Percentiles rank a stretch among this genome's conserved stretches.
Conservation (phyloP, 2,329 filamentous ascomycete genomes). For the Neonectria sp. region DNA sequence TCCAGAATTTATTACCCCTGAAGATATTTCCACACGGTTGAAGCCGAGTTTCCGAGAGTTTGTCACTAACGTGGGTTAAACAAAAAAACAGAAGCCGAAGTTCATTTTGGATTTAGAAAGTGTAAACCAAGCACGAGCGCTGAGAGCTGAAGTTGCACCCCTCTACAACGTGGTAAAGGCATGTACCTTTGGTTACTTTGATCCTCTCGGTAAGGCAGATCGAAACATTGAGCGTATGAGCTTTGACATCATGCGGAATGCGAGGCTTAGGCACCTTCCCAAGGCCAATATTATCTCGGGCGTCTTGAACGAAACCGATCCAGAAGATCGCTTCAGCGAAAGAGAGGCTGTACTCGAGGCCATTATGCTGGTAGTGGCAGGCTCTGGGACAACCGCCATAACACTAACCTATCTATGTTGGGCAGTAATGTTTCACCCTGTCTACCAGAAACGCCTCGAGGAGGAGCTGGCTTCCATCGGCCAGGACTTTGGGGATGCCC, state of each 20-base stretch:
- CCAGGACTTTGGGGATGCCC: constrained; percentile 38
- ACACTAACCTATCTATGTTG: constrained; percentile 63
- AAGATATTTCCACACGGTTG: background rate
- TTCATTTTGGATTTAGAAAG: background rate
- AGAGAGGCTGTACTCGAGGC: constrained; percentile 45
- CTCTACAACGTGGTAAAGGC: background rate
- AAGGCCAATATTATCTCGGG: constrained; percentile 8
- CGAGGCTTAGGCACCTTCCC: background rate
- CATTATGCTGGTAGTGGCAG: constrained; percentile 60
- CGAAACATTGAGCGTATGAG: background rate
- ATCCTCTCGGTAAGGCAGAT: constrained; percentile 2
- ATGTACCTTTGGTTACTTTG: background rate
- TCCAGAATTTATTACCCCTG: background rate
- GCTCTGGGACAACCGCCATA: constrained; percentile 64
- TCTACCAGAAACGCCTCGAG: background rate
- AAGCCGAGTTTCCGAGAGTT: background rate
- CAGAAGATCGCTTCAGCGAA: constrained; percentile 4
- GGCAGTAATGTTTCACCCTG: constrained; percentile 34
- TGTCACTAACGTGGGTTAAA: background rate
- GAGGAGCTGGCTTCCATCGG: background rate
- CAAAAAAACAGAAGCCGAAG: background rate
- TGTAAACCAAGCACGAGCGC: background rate
- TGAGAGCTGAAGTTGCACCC: background rate
- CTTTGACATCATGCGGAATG: background rate
- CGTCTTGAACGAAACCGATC: background rate